These are phyloP conservation scores for Maudiozyma bulderi DNA, from an alignment of 805 yeast species.

Conservation along the genomic window DNA sequence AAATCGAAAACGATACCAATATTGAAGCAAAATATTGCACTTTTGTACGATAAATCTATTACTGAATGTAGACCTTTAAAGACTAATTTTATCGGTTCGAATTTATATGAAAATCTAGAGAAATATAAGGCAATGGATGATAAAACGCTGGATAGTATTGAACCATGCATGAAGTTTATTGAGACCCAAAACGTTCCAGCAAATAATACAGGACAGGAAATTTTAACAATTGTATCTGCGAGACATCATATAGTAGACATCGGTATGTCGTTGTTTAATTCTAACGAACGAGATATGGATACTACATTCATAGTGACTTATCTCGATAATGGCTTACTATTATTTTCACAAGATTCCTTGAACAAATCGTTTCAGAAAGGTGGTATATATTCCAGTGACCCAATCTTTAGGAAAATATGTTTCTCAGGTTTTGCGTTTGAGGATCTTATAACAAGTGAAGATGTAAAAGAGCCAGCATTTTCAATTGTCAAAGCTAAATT, in stretches of 20 bases:
- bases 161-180: slow-evolving; percentile 18
- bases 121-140: slow-evolving; percentile 14
- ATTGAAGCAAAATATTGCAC: slow-evolving; percentile 7
- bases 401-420: slow-evolving; percentile 9
- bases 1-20: slow-evolving; percentile 5
- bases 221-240: slow-evolving; percentile 19
- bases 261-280: slow-evolving; percentile 17
- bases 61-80: slow-evolving; percentile 6
- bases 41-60: not conserved
- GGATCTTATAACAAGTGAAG: slow-evolving; percentile 12
- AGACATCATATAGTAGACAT: slow-evolving; percentile 25
- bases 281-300: slow-evolving; percentile 3
- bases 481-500: slow-evolving; percentile 20
- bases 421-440: slow-evolving; percentile 28
- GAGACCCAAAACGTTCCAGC: not conserved
- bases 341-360: slow-evolving; percentile 13
- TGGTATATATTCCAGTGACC: slow-evolving; percentile 10
- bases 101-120: slow-evolving; percentile 16
- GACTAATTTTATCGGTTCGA: slow-evolving; percentile 14
- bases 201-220: slow-evolving; percentile 3
- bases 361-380: not conserved
- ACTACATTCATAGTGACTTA: slow-evolving; percentile 9
- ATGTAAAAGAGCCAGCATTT: slow-evolving; percentile 8
- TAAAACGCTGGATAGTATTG: slow-evolving; percentile 13
- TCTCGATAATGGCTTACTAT: slow-evolving; percentile 12